Percentiles rank a stretch among this genome's conserved stretches.
Conservation (phyloP, 768 basidiomycete genomes). For the Russula sp. region DNA sequence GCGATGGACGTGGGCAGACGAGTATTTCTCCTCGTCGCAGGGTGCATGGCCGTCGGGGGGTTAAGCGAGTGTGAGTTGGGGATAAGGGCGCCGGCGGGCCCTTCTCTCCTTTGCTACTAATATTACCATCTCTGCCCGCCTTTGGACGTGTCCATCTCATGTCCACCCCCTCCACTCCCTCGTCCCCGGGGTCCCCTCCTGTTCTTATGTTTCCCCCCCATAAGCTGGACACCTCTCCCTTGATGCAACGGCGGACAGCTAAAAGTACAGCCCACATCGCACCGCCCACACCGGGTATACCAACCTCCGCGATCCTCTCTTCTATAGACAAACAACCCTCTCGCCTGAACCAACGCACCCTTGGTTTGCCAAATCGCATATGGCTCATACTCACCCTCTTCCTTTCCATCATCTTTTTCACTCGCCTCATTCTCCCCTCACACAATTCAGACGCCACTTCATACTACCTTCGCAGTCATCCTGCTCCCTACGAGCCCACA, state of each 20-base stretch:
- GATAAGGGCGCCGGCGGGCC: background rate
- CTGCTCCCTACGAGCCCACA: constrained; percentile 37
- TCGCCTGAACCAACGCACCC: constrained; percentile 52
- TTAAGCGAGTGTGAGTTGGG: background rate
- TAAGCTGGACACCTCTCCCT: constrained; percentile 18
- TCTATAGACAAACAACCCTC: constrained; percentile 47
- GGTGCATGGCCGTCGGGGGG: constrained; percentile 13
- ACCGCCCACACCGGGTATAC: constrained; percentile 40
- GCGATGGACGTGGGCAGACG: constrained; percentile 53
- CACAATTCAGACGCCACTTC: constrained; percentile 31
- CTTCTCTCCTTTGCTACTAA: background rate
- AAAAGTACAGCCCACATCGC: constrained; percentile 58
- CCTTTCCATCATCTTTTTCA: constrained; percentile 52
- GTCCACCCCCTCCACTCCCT: constrained; percentile 15
- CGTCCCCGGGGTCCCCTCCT: constrained; percentile 19
- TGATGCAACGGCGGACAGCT: constrained; percentile 60
- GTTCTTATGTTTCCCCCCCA: constrained; percentile 17
- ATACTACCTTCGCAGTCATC: constrained; percentile 32
- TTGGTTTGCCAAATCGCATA: constrained; percentile 67
- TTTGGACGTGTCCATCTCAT: background rate
- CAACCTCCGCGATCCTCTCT: constrained; percentile 45
- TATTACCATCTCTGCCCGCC: background rate
- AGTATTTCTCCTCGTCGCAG: background rate
- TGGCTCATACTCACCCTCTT: constrained; percentile 59
- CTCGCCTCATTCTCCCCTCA: constrained; percentile 53